These are phyloP conservation scores for Epithele typhae DNA, from an alignment of 768 basidiomycete genomes.

Conservation along the genomic window DNA sequence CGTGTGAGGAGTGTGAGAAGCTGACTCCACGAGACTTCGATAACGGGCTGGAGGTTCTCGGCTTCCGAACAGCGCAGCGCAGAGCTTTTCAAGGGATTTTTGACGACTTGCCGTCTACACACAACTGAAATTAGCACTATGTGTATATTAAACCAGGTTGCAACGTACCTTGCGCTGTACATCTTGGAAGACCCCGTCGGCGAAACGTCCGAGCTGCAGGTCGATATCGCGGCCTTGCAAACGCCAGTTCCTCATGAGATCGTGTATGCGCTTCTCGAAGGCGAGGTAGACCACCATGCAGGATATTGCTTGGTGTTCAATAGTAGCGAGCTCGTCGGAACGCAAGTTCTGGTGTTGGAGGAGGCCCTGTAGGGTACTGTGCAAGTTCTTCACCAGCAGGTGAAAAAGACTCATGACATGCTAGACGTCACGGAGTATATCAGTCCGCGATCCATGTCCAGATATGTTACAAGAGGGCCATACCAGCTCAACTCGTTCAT, in stretches of 20 bases:
- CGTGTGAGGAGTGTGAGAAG: not conserved
- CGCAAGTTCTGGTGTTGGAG: not conserved
- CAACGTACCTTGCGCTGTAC: not conserved
- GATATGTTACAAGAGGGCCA: too few species aligned
- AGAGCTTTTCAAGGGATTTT: not conserved
- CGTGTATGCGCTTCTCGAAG: conserved; percentile 4
- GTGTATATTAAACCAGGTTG: not conserved
- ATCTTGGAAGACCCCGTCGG: conserved; percentile 10
- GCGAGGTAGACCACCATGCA: conserved; percentile 7
- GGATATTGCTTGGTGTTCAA: conserved; percentile 7
- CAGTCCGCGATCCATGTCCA: too few species aligned
- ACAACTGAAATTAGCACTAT: not conserved
- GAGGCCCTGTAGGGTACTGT: not conserved
- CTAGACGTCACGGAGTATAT: not conserved
- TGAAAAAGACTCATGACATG: conserved; percentile 9
- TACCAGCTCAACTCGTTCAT: conserved; percentile 7
- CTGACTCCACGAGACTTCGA: not conserved
- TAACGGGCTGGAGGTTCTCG: not conserved
- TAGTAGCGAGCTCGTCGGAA: not conserved
- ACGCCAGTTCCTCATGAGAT: conserved; percentile 6
- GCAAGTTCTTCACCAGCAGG: not conserved
- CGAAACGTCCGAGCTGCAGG: conserved; percentile 7
- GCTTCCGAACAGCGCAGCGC: not conserved
- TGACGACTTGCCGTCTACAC: not conserved
- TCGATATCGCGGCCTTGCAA: conserved; percentile 5